phyloP scores from a whole-genome alignment of 345 rosid genomes.

The Gossypium thurberi region DNA sequence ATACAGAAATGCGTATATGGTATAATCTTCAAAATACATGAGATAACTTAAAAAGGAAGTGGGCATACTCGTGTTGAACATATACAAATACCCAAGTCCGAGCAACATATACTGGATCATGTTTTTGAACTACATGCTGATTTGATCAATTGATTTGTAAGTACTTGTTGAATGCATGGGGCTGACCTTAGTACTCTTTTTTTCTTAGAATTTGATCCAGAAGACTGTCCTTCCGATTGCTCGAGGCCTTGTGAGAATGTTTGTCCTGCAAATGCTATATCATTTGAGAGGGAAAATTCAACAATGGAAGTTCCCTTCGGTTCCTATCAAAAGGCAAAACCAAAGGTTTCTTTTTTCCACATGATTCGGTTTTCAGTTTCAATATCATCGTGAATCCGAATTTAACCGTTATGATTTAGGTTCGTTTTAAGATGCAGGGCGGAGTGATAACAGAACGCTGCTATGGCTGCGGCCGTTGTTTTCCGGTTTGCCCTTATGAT shows the following conservation, averaged over 20 bases:
- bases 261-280: conserved; percentile 56
- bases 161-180: neutral
- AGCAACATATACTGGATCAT: neutral
- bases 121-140: neutral
- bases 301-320: conserved; percentile 6
- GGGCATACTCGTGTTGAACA: neutral
- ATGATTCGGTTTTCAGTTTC: conserved; percentile 1
- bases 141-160: neutral
- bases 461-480: conserved; percentile 62
- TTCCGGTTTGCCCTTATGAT: conserved; percentile 54
- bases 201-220: conserved; percentile 48
- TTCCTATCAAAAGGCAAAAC: conserved; percentile 8
- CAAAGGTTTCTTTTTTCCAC: conserved; percentile 18
- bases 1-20: neutral
- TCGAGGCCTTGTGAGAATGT: conserved; percentile 47
- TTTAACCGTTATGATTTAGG: neutral
- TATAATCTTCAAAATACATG: neutral
- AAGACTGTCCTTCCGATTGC: conserved; percentile 52
- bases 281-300: conserved; percentile 17
- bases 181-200: neutral
- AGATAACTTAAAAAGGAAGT: neutral
- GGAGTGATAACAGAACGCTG: conserved; percentile 57
- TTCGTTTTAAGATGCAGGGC: conserved; percentile 24
- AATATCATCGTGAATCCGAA: neutral
- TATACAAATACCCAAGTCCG: neutral